phyloP scores from a whole-genome alignment of 495 filamentous ascomycete species.

The Lophiostoma macrostomum region DNA sequence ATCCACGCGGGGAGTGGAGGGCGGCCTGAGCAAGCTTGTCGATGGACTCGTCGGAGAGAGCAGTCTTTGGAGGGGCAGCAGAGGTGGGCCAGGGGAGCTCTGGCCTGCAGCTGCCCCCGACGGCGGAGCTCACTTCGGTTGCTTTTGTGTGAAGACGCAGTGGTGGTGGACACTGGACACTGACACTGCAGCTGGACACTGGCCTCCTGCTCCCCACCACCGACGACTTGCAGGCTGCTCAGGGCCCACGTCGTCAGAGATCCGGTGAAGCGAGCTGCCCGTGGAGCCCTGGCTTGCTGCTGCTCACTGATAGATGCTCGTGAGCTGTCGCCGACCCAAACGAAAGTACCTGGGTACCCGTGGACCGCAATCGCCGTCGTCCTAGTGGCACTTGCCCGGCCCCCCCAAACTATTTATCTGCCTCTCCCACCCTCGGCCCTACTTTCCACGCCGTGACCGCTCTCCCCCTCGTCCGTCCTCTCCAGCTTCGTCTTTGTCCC shows the following conservation, averaged over 20 bases:
- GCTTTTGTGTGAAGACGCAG: slow-evolving; percentile 15
- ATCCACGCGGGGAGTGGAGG: slow-evolving; percentile 18
- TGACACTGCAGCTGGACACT: too few relatives aligned
- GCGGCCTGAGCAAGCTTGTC: too few relatives aligned
- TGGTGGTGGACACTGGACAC: background rate
- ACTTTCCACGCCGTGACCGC: background rate
- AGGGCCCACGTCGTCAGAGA: too few relatives aligned
- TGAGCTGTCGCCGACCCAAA: too few relatives aligned
- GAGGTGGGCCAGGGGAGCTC: slow-evolving; percentile 34
- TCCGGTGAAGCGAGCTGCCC: background rate
- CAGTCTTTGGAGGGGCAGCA: slow-evolving; percentile 34
- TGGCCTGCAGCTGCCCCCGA: slow-evolving; percentile 22
- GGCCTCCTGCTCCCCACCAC: too few relatives aligned
- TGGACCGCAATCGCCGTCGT: too few relatives aligned
- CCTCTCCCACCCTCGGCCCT: slow-evolving; percentile 2
- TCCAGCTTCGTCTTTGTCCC: background rate
- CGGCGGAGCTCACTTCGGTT: slow-evolving; percentile 20
- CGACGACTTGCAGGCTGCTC: too few relatives aligned
- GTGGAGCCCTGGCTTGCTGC: background rate
- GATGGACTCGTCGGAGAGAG: too few relatives aligned
- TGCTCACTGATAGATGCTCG: too few relatives aligned
- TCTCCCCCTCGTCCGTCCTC: slow-evolving; percentile 3
- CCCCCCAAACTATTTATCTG: background rate
- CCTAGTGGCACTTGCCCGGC: too few relatives aligned
- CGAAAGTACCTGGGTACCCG: too few relatives aligned